These are phyloP conservation scores for Penicillium roqueforti DNA, from an alignment of 495 filamentous ascomycete species.

Conservation along the genomic window DNA sequence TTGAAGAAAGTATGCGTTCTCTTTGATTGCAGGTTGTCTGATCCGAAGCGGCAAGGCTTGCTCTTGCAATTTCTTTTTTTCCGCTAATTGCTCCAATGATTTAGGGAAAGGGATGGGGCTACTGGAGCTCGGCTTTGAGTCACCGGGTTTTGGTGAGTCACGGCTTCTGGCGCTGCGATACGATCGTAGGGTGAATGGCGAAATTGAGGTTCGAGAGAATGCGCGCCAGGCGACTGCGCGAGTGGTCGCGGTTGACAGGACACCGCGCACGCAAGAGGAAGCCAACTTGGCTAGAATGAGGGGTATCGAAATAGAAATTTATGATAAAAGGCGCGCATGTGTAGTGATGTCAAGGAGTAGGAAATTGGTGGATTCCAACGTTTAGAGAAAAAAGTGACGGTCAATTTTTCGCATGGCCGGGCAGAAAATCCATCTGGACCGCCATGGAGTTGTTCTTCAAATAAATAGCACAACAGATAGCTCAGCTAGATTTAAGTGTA, in stretches of 20 bases:
- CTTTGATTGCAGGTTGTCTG: constrained; percentile 4
- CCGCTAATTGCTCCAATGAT: neutral
- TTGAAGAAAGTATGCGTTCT: constrained; percentile 13
- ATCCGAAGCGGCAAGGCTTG: neutral
- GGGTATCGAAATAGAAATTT: constrained; percentile 6
- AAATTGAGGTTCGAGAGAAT: constrained; percentile 11
- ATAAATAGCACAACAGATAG: neutral
- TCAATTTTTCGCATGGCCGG: constrained; percentile 7
- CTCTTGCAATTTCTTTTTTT: neutral
- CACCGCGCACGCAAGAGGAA: constrained; percentile 33
- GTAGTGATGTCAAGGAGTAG: neutral
- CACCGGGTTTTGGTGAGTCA: neutral
- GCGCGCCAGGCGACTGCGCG: constrained; percentile 22
- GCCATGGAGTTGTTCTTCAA: neutral
- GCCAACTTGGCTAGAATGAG: constrained; percentile 37
- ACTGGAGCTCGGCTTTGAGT: neutral
- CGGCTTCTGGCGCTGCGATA: constrained; percentile 10
- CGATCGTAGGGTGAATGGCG: constrained; percentile 6
- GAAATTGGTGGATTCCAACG: neutral
- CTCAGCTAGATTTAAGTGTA: neutral
- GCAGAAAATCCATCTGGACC: neutral
- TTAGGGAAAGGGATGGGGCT: neutral
- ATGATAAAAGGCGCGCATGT: neutral
- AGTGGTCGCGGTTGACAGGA: constrained; percentile 29
- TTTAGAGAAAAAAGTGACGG: neutral